These are phyloP conservation scores for Lenzites betulinus DNA, from an alignment of 768 basidiomycete genomes.

Conservation along the genomic window DNA sequence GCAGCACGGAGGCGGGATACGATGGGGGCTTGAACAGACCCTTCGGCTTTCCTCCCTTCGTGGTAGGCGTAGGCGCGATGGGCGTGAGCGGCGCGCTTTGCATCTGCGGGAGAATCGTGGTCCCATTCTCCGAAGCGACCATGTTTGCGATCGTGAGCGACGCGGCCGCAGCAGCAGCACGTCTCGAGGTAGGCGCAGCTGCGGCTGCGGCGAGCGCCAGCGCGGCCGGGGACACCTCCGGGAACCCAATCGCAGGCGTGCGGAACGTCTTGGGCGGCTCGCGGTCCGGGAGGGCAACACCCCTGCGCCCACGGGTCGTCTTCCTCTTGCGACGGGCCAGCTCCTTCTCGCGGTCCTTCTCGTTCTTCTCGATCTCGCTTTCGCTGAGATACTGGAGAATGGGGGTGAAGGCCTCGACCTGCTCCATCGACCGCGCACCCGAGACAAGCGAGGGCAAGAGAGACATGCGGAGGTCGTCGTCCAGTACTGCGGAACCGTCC, in stretches of 20 bases:
- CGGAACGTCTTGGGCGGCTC: conserved; percentile 92
- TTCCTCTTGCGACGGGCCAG: conserved; percentile 82
- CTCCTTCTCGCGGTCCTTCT: conserved; percentile 94
- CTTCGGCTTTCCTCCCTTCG: conserved; percentile 70
- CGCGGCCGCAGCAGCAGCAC: conserved; percentile 87
- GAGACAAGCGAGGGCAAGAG: conserved; percentile 82
- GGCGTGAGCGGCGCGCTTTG: conserved; percentile 44
- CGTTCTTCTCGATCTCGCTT: conserved; percentile 84
- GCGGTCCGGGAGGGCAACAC: conserved; percentile 86
- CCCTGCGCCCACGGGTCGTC: conserved; percentile 78
- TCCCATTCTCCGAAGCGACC: conserved; percentile 90
- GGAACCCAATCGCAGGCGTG: conserved; percentile 85
- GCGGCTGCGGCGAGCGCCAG: conserved; percentile 66
- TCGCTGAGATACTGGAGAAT: conserved; percentile 87
- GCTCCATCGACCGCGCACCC: conserved; percentile 73
- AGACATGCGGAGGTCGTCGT: conserved; percentile 89
- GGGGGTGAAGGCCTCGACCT: conserved; percentile 82
- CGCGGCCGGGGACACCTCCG: conserved; percentile 71
- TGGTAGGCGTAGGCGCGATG: conserved; percentile 40
- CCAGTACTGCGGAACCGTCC: conserved; percentile 74
- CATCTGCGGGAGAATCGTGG: conserved; percentile 45
- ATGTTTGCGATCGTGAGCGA: conserved; percentile 86
- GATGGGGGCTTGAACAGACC: conserved; percentile 74
- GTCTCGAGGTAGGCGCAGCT: conserved; percentile 66
- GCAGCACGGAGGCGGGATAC: conserved; percentile 54